phyloP scores from a whole-genome alignment of 2,329 filamentous ascomycete genomes.

The Alternaria viburni region DNA sequence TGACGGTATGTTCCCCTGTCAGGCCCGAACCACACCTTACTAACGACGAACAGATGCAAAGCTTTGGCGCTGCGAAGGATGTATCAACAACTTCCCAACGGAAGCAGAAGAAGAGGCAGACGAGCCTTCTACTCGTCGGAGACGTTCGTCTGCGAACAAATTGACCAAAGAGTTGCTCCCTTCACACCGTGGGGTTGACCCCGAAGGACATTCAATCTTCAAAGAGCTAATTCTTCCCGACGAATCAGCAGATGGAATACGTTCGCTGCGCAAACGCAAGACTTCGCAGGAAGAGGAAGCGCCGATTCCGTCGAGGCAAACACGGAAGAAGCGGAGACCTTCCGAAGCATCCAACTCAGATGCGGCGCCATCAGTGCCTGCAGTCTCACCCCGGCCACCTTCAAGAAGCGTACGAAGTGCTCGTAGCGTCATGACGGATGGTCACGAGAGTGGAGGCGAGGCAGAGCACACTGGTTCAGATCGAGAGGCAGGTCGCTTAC shows the following conservation, averaged over 20 bases:
- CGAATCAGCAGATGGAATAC: constrained; percentile 76
- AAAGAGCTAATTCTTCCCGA: constrained; percentile 74
- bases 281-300: constrained; percentile 74
- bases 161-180: constrained; percentile 75
- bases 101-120: constrained; percentile 44
- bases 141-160: constrained; percentile 68
- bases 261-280: constrained; percentile 82
- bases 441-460: constrained; percentile 37
- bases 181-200: constrained; percentile 69
- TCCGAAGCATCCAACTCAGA: constrained; percentile 45
- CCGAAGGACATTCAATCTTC: constrained; percentile 72
- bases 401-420: constrained; percentile 31
- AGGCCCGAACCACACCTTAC: constrained; percentile 15
- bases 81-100: constrained; percentile 56
- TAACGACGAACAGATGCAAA: constrained; percentile 56
- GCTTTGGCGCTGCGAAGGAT: constrained; percentile 68
- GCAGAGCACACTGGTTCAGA: constrained; percentile 38
- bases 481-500: constrained; percentile 35
- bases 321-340: constrained; percentile 52
- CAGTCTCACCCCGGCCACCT: constrained; percentile 38
- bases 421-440: constrained; percentile 34
- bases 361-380: constrained; percentile 32
- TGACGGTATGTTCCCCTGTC: constrained; percentile 62
- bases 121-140: constrained; percentile 51
- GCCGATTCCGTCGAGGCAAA: constrained; percentile 47